Base-by-base conservation (phyloP, 2,329 filamentous ascomycete species). In the Coniochaeta prunicola region DNA sequence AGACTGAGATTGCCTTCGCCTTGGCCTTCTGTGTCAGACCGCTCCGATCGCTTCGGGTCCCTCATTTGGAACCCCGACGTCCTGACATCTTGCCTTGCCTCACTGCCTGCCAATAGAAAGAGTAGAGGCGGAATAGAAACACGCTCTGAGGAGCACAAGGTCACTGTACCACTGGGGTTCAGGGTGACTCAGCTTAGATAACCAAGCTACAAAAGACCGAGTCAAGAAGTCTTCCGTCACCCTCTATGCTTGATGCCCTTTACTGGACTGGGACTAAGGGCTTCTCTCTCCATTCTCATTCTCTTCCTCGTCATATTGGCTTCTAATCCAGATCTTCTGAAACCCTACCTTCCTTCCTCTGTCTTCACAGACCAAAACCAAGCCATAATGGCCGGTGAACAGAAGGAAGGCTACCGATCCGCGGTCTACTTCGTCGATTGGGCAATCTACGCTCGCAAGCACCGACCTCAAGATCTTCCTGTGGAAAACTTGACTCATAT, bases 371-470 rank as follows among this genome's bases (percentile, higher is more conserved):
- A 4, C 24, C 45, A 15, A 30, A 26, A 50, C n/a, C 45, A 50
- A 50, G 21, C 30, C 45, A 30, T 13, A 30, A 50, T 50, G 45
- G 45, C 24, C 24, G 45, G 24, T 45, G 26, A 21, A 48, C 24
- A 26, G 6, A 13, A 19, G 4, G 42, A 40, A 45, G 82, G 81
- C 62, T 89, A 84, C 73, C 82, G 85, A 62, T 79, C 86, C 1
- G 86, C 92, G 24, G 87, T 83, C 36, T 91, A 91, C 74, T 91
- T 84, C 67, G 85, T 89, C 61, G 90, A 90, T 73, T 90, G 87
- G 91, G 90, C 90, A 63, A 93, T 96, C 65, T 97, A 97, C 72
- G 91, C 79, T 40, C 86, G 92, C 58, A 88, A 93, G 67, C 89
- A 94, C 70, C 82, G 86, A n/a, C 92, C 92, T 0, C 89, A 96